Percentiles rank a stretch among this genome's conserved stretches.
Evolutionary conservation across 2,329 filamentous ascomycete genomes (phyloP).

Genomic region (Claviceps sp.): DNA sequence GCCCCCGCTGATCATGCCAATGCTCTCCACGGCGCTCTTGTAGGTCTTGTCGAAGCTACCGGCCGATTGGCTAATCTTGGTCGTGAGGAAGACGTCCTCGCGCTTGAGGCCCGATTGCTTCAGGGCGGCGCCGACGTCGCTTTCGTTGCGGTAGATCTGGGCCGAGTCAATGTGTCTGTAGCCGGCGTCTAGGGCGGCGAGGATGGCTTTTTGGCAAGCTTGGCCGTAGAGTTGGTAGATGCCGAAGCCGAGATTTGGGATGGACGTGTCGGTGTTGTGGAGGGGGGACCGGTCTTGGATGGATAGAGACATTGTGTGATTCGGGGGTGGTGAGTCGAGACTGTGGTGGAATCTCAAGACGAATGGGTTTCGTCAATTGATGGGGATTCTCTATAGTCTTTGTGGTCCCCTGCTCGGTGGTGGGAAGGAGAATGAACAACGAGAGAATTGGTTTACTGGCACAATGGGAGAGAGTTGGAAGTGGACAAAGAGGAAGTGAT

Average conservation of each 20-base stretch:
- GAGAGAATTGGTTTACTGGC: too few relatives aligned
- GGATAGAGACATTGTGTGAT: conserved; percentile 4
- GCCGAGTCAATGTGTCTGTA: conserved; percentile 57
- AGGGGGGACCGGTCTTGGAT: conserved; percentile 11
- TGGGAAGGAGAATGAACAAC: too few relatives aligned
- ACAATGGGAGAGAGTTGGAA: too few relatives aligned
- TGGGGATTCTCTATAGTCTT: too few relatives aligned
- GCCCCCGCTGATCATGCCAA: conserved; percentile 41
- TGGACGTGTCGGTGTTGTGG: conserved; percentile 17
- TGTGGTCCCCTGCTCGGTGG: too few relatives aligned
- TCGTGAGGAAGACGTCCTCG: conserved; percentile 53
- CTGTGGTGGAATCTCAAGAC: not conserved
- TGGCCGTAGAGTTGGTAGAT: conserved; percentile 48
- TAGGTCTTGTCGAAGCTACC: conserved; percentile 44
- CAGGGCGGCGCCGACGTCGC: conserved; percentile 52
- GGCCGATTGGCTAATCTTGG: conserved; percentile 44
- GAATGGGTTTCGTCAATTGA: too few relatives aligned
- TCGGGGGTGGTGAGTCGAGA: not conserved
- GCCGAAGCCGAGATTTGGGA: conserved; percentile 58
- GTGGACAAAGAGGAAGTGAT: too few relatives aligned
- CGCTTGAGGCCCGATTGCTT: conserved; percentile 39
- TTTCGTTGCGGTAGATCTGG: conserved; percentile 51
- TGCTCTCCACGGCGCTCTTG: conserved; percentile 43
- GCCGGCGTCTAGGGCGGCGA: conserved; percentile 41
- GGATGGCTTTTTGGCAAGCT: conserved; percentile 43